Percentiles rank a stretch among this genome's conserved stretches.
These are phyloP conservation scores for Speleostelium caveatum DNA, from an alignment of 78 protist genomes.

Conservation along the genomic window DNA sequence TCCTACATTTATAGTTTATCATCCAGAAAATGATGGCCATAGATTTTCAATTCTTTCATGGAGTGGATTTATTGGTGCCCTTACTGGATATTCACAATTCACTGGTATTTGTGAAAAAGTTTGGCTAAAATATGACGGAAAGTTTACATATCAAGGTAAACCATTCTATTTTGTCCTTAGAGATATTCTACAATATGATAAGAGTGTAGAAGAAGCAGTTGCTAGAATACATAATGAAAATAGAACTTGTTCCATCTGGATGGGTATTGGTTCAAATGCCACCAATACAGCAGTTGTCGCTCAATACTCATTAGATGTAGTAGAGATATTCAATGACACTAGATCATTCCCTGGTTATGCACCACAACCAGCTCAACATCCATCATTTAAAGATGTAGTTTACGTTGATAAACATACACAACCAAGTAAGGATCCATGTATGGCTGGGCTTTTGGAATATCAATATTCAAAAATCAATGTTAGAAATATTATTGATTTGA, in stretches of 20 bases:
- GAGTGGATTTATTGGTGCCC: constrained; percentile 80
- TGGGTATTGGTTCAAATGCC: constrained; percentile 78
- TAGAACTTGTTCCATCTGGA: constrained; percentile 74
- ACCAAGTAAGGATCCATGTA: constrained; percentile 36
- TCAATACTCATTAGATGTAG: constrained; percentile 26
- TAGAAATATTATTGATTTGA: background rate
- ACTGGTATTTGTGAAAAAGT: constrained; percentile 80
- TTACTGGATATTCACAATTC: constrained; percentile 58
- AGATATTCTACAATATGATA: constrained; percentile 65
- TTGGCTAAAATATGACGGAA: constrained; percentile 69
- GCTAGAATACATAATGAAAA: constrained; percentile 40
- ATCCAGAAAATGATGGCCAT: constrained; percentile 63
- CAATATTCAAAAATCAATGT: background rate
- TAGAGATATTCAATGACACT: constrained; percentile 14
- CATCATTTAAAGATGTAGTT: constrained; percentile 14
- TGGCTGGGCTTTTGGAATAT: background rate
- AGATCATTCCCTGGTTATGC: constrained; percentile 47
- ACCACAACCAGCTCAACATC: constrained; percentile 34
- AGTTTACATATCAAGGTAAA: constrained; percentile 40
- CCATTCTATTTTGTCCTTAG: constrained; percentile 74
- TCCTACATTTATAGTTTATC: constrained; percentile 73
- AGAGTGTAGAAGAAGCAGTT: constrained; percentile 38
- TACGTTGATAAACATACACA: constrained; percentile 50
- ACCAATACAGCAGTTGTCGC: constrained; percentile 38
- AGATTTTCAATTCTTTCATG: constrained; percentile 28